phyloP scores from a whole-genome alignment of 2,329 filamentous ascomycete species.

The Ceratocystis papillata region DNA sequence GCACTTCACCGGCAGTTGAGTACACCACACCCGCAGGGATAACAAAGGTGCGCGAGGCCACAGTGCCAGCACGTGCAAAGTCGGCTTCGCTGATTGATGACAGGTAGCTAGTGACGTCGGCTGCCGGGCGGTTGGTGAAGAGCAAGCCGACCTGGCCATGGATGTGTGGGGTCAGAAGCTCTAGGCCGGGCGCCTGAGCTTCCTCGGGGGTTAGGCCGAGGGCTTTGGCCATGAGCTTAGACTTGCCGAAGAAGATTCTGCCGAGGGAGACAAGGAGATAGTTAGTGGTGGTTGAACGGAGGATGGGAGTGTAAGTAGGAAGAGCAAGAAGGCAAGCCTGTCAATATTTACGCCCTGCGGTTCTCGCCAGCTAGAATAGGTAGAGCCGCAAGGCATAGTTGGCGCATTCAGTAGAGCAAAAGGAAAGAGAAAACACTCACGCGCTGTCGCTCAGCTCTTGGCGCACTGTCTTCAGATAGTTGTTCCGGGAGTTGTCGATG shows the following conservation, averaged over 20 bases:
- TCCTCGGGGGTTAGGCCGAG: slow-evolving; percentile 69
- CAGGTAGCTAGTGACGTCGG: slow-evolving; percentile 62
- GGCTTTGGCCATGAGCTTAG: slow-evolving; percentile 95
- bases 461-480: slow-evolving; percentile 82
- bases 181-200: slow-evolving; percentile 68
- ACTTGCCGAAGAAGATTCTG: slow-evolving; percentile 97
- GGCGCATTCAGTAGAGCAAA: background rate
- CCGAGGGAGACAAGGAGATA: slow-evolving; percentile 5
- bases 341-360: too few species aligned
- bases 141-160: slow-evolving; percentile 78
- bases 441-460: slow-evolving; percentile 73
- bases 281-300: background rate
- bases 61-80: slow-evolving; percentile 78
- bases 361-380: too few species aligned
- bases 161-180: slow-evolving; percentile 58
- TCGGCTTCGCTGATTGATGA: slow-evolving; percentile 61
- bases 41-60: slow-evolving; percentile 62
- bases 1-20: slow-evolving; percentile 67
- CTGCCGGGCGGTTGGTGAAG: slow-evolving; percentile 68
- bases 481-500: slow-evolving; percentile 97
- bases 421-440: slow-evolving; percentile 39
- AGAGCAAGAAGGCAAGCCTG: background rate
- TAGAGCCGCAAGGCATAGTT: too few species aligned
- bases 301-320: too few species aligned
- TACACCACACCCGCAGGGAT: slow-evolving; percentile 78